These are phyloP conservation scores for Kwoniella sp. DNA, from an alignment of 768 basidiomycete genomes.

Conservation along the genomic window DNA sequence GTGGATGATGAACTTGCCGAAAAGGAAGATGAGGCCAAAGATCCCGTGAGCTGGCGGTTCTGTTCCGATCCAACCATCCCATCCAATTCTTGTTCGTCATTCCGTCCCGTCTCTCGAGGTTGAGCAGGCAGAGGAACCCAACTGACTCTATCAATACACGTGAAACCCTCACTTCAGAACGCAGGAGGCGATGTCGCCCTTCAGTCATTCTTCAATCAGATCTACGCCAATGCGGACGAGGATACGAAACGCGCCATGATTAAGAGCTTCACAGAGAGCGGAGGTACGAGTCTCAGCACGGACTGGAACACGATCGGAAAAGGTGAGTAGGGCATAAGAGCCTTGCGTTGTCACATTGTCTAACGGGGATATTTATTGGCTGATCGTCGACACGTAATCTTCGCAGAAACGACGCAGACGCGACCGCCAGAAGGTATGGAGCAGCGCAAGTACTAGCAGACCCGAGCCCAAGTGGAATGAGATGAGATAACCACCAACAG, in stretches of 20 bases:
- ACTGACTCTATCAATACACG: too few relatives aligned
- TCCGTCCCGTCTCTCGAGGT: not conserved
- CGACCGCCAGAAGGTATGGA: conserved; percentile 83
- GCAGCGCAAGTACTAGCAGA: conserved; percentile 65
- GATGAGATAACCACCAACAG: conserved; percentile 2
- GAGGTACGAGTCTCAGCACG: conserved; percentile 92
- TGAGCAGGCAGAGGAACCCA: too few relatives aligned
- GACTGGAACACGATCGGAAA: conserved; percentile 90
- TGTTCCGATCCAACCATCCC: too few relatives aligned
- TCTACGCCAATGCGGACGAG: conserved; percentile 86
- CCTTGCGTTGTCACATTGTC: too few relatives aligned
- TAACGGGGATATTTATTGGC: not conserved
- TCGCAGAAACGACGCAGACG: conserved; percentile 60
- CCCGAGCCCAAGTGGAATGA: too few relatives aligned
- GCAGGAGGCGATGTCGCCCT: conserved; percentile 83
- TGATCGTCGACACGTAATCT: not conserved
- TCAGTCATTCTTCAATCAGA: conserved; percentile 77
- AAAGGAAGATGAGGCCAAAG: conserved; percentile 63
- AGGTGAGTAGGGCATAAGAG: conserved; percentile 50
- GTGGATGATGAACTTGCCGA: conserved; percentile 70
- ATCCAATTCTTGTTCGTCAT: not conserved
- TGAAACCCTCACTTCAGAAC: conserved; percentile 64
- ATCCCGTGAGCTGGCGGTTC: conserved; percentile 29
- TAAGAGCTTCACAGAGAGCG: conserved; percentile 94
- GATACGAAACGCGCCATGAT: conserved; percentile 94